phyloP scores from a whole-genome alignment of 768 basidiomycete genomes.

The Sarcodon aspratus region DNA sequence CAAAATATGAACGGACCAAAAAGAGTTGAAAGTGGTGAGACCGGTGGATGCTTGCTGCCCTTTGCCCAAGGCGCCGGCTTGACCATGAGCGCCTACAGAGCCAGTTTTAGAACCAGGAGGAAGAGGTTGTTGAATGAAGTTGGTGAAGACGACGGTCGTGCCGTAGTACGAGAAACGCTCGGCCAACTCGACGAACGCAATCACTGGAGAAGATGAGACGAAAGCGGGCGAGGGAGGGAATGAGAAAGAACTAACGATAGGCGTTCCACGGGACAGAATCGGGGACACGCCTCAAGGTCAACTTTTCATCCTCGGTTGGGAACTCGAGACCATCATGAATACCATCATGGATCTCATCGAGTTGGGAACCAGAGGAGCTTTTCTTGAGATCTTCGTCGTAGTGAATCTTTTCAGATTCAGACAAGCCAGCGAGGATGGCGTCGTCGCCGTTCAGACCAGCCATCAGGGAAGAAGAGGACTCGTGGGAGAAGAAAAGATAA shows the following conservation, averaged over 20 bases:
- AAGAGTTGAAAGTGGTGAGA: not conserved
- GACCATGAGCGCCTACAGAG: conserved; percentile 37
- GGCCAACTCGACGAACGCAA: conserved; percentile 56
- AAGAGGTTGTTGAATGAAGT: conserved; percentile 66
- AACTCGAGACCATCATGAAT: conserved; percentile 45
- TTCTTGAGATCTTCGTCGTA: conserved; percentile 15
- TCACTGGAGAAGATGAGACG: conserved; percentile 25
- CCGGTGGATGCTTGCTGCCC: conserved; percentile 68
- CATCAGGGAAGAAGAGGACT: conserved; percentile 1
- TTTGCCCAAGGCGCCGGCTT: conserved; percentile 56
- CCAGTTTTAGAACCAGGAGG: conserved; percentile 58
- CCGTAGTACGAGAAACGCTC: conserved; percentile 61
- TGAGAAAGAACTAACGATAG: conserved; percentile 13
- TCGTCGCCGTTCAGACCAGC: conserved; percentile 8
- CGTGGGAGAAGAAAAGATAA: not conserved
- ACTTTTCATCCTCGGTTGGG: conserved; percentile 51
- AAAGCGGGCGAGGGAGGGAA: conserved; percentile 1
- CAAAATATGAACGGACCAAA: not conserved
- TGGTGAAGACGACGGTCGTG: conserved; percentile 36
- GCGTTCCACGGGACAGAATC: conserved; percentile 28
- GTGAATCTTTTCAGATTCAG: conserved; percentile 7
- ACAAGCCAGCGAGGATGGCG: conserved; percentile 6
- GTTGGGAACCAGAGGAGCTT: conserved; percentile 3
- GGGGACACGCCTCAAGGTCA: conserved; percentile 47
- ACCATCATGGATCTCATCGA: conserved; percentile 22